Conservation (phyloP, 2,329 filamentous ascomycete species). For the Cytospora piceae region DNA sequence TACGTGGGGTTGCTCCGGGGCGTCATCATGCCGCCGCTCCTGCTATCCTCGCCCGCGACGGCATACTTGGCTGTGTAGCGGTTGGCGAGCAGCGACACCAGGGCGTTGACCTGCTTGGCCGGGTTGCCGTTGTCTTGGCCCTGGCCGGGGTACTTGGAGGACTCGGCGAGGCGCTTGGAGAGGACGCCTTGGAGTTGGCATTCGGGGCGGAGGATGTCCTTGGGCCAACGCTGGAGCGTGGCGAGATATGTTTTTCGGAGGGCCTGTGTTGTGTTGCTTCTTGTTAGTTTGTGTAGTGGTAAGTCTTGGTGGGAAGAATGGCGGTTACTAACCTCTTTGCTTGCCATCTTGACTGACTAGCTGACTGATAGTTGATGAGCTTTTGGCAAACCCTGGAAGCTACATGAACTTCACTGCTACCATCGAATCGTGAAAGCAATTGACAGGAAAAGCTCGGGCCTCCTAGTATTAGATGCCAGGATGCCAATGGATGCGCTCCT, state of each 20-base stretch:
- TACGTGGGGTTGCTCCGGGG: slow-evolving; percentile 68
- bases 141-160: slow-evolving; percentile 30
- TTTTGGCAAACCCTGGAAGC: neutral
- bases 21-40: slow-evolving; percentile 55
- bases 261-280: slow-evolving; percentile 5
- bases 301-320: neutral
- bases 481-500: slow-evolving; percentile 1
- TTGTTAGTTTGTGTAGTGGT: neutral
- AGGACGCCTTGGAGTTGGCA: slow-evolving; percentile 65
- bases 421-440: neutral
- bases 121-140: slow-evolving; percentile 39
- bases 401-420: neutral
- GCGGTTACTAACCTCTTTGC: slow-evolving; percentile 18
- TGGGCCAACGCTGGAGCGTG: slow-evolving; percentile 63
- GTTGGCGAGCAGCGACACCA: slow-evolving; percentile 63
- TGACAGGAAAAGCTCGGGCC: neutral
- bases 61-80: slow-evolving; percentile 59
- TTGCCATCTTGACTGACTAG: slow-evolving; percentile 21
- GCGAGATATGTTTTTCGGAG: slow-evolving; percentile 45
- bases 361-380: neutral
- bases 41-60: slow-evolving; percentile 32
- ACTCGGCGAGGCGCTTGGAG: slow-evolving; percentile 47
- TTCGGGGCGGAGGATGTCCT: slow-evolving; percentile 65
- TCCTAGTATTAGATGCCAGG: neutral
- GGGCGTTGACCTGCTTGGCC: slow-evolving; percentile 60